Percentiles rank a stretch among this genome's conserved stretches.
Conservation (phyloP, 177 flowering plant species). For the Vitis hybrid region DNA sequence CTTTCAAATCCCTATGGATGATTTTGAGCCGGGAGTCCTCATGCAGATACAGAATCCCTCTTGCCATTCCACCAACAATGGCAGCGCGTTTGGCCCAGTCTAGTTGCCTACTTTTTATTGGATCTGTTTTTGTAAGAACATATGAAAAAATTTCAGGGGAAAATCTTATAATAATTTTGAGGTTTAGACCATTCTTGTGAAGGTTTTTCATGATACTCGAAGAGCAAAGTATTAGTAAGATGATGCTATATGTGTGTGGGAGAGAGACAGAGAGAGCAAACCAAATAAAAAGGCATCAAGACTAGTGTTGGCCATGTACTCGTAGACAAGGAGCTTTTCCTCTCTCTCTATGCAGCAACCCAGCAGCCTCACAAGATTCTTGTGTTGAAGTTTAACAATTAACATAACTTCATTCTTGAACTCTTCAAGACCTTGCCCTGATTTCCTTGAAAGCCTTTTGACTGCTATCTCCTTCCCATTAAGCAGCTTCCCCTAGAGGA, state of each 20-base stretch:
- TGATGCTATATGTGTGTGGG: too few relatives aligned
- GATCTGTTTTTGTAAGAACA: slow-evolving; percentile 20
- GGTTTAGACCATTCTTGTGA: too few relatives aligned
- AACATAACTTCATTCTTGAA: slow-evolving; percentile 56
- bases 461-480: slow-evolving; percentile 42
- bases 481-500: slow-evolving; percentile 5
- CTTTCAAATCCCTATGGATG: slow-evolving; percentile 58
- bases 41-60: slow-evolving; percentile 65
- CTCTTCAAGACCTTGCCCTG: slow-evolving; percentile 49
- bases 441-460: slow-evolving; percentile 42
- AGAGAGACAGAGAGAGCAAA: slow-evolving; percentile 10
- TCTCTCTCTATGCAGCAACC: slow-evolving; percentile 46
- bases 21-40: slow-evolving; percentile 51
- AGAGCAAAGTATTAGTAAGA: too few relatives aligned
- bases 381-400: slow-evolving; percentile 57
- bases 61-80: slow-evolving; percentile 47
- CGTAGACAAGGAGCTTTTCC: slow-evolving; percentile 53
- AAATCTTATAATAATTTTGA: too few relatives aligned
- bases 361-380: slow-evolving; percentile 55
- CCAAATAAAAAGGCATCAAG: slow-evolving; percentile 51
- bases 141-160: not conserved
- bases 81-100: slow-evolving; percentile 41
- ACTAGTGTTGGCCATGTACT: slow-evolving; percentile 45
- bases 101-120: slow-evolving; percentile 16
- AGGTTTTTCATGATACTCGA: too few relatives aligned